phyloP scores from a whole-genome alignment of 371 early-diverging fungal genomes.

The Coemansia sp. region DNA sequence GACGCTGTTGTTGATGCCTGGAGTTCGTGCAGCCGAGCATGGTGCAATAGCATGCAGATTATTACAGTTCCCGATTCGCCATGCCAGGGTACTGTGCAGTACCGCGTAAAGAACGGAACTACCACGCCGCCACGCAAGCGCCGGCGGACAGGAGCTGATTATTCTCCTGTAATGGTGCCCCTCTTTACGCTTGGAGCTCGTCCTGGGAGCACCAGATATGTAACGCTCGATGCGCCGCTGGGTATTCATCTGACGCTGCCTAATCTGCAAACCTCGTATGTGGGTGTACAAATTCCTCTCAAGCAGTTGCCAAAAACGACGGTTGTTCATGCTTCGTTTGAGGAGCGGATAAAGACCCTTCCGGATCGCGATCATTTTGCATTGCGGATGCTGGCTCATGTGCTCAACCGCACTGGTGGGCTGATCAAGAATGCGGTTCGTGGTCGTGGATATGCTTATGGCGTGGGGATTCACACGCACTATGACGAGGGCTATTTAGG shows the following conservation, averaged over 20 bases:
- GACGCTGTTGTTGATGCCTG: slow-evolving; percentile 14
- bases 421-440: slow-evolving; percentile 70
- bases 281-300: slow-evolving; percentile 42
- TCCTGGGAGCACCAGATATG: slow-evolving; percentile 17
- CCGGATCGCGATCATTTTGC: slow-evolving; percentile 31
- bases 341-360: slow-evolving; percentile 22
- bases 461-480: slow-evolving; percentile 55
- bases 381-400: slow-evolving; percentile 55
- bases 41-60: slow-evolving; percentile 25
- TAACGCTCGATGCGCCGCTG: slow-evolving; percentile 13
- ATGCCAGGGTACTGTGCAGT: slow-evolving; percentile 7
- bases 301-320: not conserved
- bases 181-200: not conserved
- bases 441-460: slow-evolving; percentile 75
- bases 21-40: slow-evolving; percentile 13
- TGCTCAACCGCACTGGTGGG: slow-evolving; percentile 69
- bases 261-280: slow-evolving; percentile 36
- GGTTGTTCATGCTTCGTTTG: slow-evolving; percentile 1
- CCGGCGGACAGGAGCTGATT: slow-evolving; percentile 2
- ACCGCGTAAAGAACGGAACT: not conserved
- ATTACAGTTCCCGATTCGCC: slow-evolving; percentile 26
- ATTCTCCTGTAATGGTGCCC: not conserved
- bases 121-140: slow-evolving; percentile 29
- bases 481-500: slow-evolving; percentile 55
- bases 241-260: slow-evolving; percentile 33